phyloP scores from a whole-genome alignment of 148 eudicot species.

The Chenopodium quinoa region DNA sequence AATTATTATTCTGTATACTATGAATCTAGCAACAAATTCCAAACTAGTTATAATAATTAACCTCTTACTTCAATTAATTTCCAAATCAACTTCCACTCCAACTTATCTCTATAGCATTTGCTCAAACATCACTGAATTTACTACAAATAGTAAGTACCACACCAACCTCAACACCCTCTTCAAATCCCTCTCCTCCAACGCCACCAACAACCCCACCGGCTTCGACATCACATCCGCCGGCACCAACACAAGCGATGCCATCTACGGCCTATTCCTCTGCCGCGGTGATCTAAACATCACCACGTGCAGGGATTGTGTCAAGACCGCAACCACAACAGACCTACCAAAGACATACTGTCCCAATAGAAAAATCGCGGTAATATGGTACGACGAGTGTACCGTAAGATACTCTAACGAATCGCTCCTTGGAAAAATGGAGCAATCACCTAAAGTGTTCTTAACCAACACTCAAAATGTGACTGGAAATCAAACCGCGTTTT shows the following conservation, averaged over 20 bases:
- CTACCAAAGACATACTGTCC: slow-evolving; percentile 22
- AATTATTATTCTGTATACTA: too few relatives aligned
- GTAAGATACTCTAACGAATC: slow-evolving; percentile 29
- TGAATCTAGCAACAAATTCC: too few relatives aligned
- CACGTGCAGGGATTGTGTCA: slow-evolving; percentile 27
- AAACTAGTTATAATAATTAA: too few relatives aligned
- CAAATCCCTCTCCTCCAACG: slow-evolving; percentile 18
- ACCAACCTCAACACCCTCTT: slow-evolving; percentile 15
- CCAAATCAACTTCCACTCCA: not conserved
- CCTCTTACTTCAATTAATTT: not conserved
- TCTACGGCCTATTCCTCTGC: slow-evolving; percentile 45
- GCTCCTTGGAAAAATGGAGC: slow-evolving; percentile 10
- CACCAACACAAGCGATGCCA: not conserved
- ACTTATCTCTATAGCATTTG: not conserved
- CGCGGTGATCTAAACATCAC: slow-evolving; percentile 30
- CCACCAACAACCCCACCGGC: slow-evolving; percentile 19
- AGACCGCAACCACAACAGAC: slow-evolving; percentile 17
- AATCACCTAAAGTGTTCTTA: rapidly evolving
- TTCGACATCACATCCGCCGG: slow-evolving; percentile 21
- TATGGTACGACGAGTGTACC: slow-evolving; percentile 43
- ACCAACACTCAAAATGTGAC: not conserved
- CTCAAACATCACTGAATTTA: not conserved
- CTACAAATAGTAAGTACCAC: not conserved
- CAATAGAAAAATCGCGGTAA: slow-evolving; percentile 1
- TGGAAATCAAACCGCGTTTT: not conserved